Percentiles rank a stretch among this genome's conserved stretches.
Conservation (phyloP, 768 basidiomycete genomes). For the Kwoniella dejecticola region DNA sequence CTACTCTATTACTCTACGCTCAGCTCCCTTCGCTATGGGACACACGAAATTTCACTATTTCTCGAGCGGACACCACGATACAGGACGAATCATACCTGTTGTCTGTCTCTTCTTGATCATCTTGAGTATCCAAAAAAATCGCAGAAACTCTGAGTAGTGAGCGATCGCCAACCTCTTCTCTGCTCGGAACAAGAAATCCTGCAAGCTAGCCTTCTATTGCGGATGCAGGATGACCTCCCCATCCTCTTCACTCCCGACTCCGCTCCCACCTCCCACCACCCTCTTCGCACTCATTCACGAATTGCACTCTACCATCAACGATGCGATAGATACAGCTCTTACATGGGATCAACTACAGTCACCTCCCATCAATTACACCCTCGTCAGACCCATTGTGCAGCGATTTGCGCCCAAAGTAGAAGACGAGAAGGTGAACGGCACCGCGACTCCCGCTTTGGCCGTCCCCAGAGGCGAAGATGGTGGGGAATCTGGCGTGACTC, state of each 20-base stretch:
- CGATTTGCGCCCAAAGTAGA: conserved; percentile 24
- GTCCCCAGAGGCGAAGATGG: conserved; percentile 13
- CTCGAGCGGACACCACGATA: no score
- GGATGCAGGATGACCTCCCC: neutral
- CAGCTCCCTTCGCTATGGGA: no score
- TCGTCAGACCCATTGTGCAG: conserved; percentile 48
- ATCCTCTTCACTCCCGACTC: conserved; percentile 1
- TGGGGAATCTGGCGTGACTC: conserved; percentile 20
- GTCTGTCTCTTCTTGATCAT: no score
- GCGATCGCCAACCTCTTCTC: no score
- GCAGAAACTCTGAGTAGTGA: no score
- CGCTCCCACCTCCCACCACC: neutral
- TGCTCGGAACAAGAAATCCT: no score
- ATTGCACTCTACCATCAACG: conserved; percentile 39
- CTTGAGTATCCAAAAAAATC: no score
- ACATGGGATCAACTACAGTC: conserved; percentile 54
- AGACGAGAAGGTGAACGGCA: neutral
- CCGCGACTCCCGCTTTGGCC: conserved; percentile 1
- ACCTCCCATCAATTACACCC: conserved; percentile 52
- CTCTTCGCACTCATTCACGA: conserved; percentile 50
- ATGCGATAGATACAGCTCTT: conserved; percentile 46
- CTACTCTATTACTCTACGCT: no score
- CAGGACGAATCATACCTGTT: no score
- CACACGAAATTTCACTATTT: no score
- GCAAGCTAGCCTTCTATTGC: neutral